Evolutionary conservation across 129 eudicot genomes (phyloP).

Genomic region (Chrysanthemum lavandulifolium): DNA sequence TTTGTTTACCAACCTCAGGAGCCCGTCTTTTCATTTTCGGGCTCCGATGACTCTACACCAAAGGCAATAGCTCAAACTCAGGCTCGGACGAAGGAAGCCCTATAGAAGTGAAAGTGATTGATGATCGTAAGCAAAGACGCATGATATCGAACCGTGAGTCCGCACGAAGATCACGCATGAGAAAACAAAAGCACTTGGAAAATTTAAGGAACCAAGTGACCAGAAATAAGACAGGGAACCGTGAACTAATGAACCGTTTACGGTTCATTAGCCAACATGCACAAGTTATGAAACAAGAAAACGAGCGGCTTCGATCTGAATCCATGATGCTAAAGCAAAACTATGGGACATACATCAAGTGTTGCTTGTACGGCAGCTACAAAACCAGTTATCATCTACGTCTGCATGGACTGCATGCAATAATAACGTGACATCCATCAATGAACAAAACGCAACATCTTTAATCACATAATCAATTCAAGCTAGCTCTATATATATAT

Average conservation of each 20-base stretch:
- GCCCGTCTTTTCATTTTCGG: constrained; percentile 50
- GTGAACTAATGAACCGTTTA: constrained; percentile 66
- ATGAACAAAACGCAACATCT: constrained; percentile 36
- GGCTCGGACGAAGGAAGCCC: constrained; percentile 42
- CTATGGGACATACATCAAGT: constrained; percentile 64
- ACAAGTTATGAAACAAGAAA: constrained; percentile 49
- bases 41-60: constrained; percentile 42
- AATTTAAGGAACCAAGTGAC: constrained; percentile 60
- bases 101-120: constrained; percentile 19
- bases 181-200: constrained; percentile 84
- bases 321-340: constrained; percentile 50
- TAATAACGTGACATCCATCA: constrained; percentile 44
- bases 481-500: not conserved
- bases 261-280: constrained; percentile 38
- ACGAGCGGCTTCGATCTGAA: constrained; percentile 60
- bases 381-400: constrained; percentile 38
- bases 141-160: constrained; percentile 96
- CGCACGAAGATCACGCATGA: constrained; percentile 83
- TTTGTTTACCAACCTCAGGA: constrained; percentile 42
- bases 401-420: constrained; percentile 63
- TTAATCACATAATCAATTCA: constrained; percentile 30
- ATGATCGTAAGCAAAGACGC: constrained; percentile 75
- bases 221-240: constrained; percentile 54
- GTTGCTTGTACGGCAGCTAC: constrained; percentile 55
- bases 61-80: constrained; percentile 31